These are phyloP conservation scores for Fusarium zealandicum DNA, from an alignment of 2,329 filamentous ascomycete species.

Conservation along the genomic window DNA sequence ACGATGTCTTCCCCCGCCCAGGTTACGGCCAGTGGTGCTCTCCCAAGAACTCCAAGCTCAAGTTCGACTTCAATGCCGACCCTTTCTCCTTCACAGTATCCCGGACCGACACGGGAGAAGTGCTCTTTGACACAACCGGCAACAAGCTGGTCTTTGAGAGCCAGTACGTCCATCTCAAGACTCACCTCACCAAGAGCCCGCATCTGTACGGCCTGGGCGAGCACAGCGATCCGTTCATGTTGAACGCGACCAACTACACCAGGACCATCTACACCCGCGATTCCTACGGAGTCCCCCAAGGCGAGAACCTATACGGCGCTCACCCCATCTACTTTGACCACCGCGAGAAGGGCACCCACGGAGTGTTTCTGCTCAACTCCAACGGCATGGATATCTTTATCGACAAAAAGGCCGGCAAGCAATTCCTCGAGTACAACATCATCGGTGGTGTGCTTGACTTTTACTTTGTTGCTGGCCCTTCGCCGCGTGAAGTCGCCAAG, in stretches of 20 bases:
- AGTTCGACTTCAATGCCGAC: slow-evolving; percentile 51
- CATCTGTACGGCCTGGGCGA: slow-evolving; percentile 83
- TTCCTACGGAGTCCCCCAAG: slow-evolving; percentile 66
- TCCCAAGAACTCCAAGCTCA: slow-evolving; percentile 51
- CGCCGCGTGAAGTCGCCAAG: slow-evolving; percentile 62
- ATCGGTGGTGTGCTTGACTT: slow-evolving; percentile 80
- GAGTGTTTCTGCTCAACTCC: slow-evolving; percentile 75
- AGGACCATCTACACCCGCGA: slow-evolving; percentile 69
- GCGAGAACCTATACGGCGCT: slow-evolving; percentile 73
- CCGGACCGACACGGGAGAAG: slow-evolving; percentile 50
- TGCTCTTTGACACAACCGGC: slow-evolving; percentile 75
- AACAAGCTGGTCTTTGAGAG: slow-evolving; percentile 75
- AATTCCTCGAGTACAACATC: slow-evolving; percentile 81
- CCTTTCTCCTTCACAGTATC: slow-evolving; percentile 74
- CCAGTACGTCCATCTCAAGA: slow-evolving; percentile 78
- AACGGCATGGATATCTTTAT: slow-evolving; percentile 82
- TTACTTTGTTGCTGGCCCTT: slow-evolving; percentile 69
- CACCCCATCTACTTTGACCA: slow-evolving; percentile 82
- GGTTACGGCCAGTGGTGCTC: slow-evolving; percentile 36
- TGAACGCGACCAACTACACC: slow-evolving; percentile 67
- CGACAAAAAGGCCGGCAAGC: slow-evolving; percentile 63
- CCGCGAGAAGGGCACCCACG: slow-evolving; percentile 63
- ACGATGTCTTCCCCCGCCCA: slow-evolving; percentile 68
- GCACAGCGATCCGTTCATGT: slow-evolving; percentile 73
- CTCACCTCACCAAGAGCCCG: slow-evolving; percentile 70